Evolutionary conservation across 345 rosid genomes (phyloP).

Genomic region (Citrus mangshanensis): DNA sequence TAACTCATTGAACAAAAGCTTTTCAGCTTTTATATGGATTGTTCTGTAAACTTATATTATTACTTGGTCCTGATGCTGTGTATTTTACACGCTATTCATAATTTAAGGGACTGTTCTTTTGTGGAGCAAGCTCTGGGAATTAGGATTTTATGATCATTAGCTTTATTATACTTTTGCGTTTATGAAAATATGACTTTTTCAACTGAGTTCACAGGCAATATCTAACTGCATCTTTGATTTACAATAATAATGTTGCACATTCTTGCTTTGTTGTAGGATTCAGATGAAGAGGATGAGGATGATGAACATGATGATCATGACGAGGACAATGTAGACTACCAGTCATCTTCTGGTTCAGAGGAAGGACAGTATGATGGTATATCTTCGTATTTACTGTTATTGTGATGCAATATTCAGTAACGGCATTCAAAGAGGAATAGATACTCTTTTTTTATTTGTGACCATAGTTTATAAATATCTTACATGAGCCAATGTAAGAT

Average conservation of each 20-base stretch:
- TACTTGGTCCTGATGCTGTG: neutral
- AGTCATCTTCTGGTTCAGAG: slow-evolving; percentile 42
- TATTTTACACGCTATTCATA: neutral
- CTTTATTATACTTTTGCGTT: neutral
- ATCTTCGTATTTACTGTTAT: slow-evolving; percentile 11
- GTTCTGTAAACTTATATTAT: neutral
- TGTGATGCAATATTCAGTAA: neutral
- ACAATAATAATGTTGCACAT: neutral
- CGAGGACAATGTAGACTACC: slow-evolving; percentile 23
- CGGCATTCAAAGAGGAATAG: neutral
- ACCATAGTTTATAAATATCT: neutral
- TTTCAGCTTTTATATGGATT: neutral
- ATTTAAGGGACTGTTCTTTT: neutral
- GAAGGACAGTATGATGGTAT: slow-evolving; percentile 34
- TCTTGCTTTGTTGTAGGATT: slow-evolving; percentile 37
- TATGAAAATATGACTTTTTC: neutral
- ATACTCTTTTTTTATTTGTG: neutral
- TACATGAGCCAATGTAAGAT: neutral
- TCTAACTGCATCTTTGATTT: neutral
- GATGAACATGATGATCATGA: slow-evolving; percentile 17
- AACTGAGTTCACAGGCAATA: neutral
- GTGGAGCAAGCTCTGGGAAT: neutral
- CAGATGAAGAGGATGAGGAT: slow-evolving; percentile 42
- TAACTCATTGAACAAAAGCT: neutral
- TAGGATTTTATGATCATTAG: neutral